Conservation (phyloP, 805 yeast genomes). For the Kluyveromyces lactis region DNA sequence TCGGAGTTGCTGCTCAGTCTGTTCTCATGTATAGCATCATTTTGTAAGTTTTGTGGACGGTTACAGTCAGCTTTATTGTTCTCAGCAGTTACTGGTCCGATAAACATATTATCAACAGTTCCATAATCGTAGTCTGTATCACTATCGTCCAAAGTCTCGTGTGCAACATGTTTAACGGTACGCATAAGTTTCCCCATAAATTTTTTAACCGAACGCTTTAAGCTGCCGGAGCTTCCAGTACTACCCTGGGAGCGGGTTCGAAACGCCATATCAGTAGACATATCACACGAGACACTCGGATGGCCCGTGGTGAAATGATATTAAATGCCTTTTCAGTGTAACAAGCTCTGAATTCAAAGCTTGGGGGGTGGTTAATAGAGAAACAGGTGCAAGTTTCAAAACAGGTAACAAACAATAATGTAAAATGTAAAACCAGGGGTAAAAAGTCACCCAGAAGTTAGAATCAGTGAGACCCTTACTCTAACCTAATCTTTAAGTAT, state of each 20-base stretch:
- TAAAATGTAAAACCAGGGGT: too few relatives aligned
- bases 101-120: constrained; percentile 42
- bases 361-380: too few relatives aligned
- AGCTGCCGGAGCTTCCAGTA: constrained; percentile 1
- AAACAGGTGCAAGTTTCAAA: too few relatives aligned
- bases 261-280: background rate
- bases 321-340: too few relatives aligned
- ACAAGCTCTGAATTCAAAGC: too few relatives aligned
- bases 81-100: constrained; percentile 31
- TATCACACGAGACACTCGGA: background rate
- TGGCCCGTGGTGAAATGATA: too few relatives aligned
- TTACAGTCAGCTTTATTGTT: constrained; percentile 5
- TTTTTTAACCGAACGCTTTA: constrained; percentile 1
- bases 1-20: constrained; percentile 14
- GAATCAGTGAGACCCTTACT: too few relatives aligned
- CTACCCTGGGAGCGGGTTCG: constrained; percentile 1
- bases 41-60: constrained; percentile 20
- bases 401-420: too few relatives aligned
- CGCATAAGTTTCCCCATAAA: constrained; percentile 1
- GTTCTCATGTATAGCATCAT: constrained; percentile 11
- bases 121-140: constrained; percentile 5
- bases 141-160: constrained; percentile 7
- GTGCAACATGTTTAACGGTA: constrained; percentile 4
- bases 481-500: too few relatives aligned
- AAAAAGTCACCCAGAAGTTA: too few relatives aligned